These are phyloP conservation scores for Pythium oligandrum DNA, from an alignment of 352 stramenopile genomes.

Conservation along the genomic window DNA sequence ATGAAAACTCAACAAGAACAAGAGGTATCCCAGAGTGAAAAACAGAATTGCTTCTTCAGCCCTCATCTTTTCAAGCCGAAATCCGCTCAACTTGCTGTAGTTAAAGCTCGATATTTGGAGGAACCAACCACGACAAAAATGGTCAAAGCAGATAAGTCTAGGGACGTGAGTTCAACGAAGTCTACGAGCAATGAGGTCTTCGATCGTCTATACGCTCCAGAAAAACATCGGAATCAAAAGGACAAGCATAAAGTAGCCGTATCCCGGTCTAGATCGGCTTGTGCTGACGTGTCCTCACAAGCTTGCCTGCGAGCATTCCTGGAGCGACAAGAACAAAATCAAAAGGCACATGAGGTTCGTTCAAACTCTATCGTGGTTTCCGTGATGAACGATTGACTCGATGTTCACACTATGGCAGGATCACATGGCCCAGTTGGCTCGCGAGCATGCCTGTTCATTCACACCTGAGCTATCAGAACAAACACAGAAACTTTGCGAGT, in stretches of 20 bases:
- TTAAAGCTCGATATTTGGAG: conserved; percentile 5
- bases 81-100: background rate
- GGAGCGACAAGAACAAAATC: conserved; percentile 8
- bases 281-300: too few species aligned
- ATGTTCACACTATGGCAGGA: background rate
- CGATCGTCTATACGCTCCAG: conserved; percentile 7
- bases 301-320: conserved; percentile 2
- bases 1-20: conserved; percentile 22
- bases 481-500: conserved; percentile 6
- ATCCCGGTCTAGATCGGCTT: too few species aligned
- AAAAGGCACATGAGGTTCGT: conserved; percentile 6
- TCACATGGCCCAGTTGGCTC: background rate
- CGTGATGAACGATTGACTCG: too few species aligned
- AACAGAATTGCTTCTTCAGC: conserved; percentile 32
- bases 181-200: background rate
- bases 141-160: background rate
- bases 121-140: background rate
- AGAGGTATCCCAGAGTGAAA: conserved; percentile 16
- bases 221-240: background rate
- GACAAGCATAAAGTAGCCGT: background rate
- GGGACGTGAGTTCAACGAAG: too few species aligned
- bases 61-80: conserved; percentile 17
- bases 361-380: too few species aligned
- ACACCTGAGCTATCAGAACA: conserved; percentile 10
- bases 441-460: conserved; percentile 11